Percentiles rank a stretch among this genome's conserved stretches.
Evolutionary conservation across 768 basidiomycete species (phyloP).

Genomic region (Coprinellus aureogranulatus): DNA sequence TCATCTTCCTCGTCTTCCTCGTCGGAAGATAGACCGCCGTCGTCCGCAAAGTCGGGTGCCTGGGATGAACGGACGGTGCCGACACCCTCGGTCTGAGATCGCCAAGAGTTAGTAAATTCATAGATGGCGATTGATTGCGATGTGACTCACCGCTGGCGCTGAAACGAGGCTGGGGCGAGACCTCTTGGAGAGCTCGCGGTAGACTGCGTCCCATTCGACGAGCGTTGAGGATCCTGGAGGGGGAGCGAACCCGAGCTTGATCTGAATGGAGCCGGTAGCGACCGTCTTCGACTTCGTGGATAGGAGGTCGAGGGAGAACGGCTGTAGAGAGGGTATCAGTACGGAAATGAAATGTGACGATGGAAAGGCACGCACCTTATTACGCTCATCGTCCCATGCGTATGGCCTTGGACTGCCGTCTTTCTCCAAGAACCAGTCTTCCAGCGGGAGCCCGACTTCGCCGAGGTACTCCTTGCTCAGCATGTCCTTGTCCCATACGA

Average conservation of each 20-base stretch:
- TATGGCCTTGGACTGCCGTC: slow-evolving; percentile 30
- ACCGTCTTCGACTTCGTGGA: slow-evolving; percentile 42
- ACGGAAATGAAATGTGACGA: not conserved
- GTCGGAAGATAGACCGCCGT: slow-evolving; percentile 62
- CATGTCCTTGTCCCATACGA: slow-evolving; percentile 93
- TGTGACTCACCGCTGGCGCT: slow-evolving; percentile 60
- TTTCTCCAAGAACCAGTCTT: slow-evolving; percentile 67
- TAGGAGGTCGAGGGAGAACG: slow-evolving; percentile 36
- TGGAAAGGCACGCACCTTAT: slow-evolving; percentile 51
- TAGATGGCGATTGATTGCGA: not conserved
- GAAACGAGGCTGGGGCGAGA: slow-evolving; percentile 68
- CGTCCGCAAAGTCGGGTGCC: slow-evolving; percentile 63
- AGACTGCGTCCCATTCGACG: slow-evolving; percentile 58
- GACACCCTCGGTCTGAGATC: slow-evolving; percentile 75
- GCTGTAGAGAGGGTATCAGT: slow-evolving; percentile 18
- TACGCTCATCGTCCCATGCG: slow-evolving; percentile 60
- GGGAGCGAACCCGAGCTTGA: slow-evolving; percentile 48
- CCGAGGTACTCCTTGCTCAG: slow-evolving; percentile 92
- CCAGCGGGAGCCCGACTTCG: slow-evolving; percentile 74
- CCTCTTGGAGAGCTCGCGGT: slow-evolving; percentile 59
- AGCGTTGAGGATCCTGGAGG: slow-evolving; percentile 42
- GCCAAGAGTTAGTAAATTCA: slow-evolving; percentile 1
- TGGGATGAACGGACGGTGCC: slow-evolving; percentile 75
- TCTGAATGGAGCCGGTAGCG: slow-evolving; percentile 37
- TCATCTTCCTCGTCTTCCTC: slow-evolving; percentile 34